A percentile compares a stretch with the other conserved stretches of the same genome.
Conservation (phyloP, 2,329 filamentous ascomycete species). For the Fusarium sarcochroum region DNA sequence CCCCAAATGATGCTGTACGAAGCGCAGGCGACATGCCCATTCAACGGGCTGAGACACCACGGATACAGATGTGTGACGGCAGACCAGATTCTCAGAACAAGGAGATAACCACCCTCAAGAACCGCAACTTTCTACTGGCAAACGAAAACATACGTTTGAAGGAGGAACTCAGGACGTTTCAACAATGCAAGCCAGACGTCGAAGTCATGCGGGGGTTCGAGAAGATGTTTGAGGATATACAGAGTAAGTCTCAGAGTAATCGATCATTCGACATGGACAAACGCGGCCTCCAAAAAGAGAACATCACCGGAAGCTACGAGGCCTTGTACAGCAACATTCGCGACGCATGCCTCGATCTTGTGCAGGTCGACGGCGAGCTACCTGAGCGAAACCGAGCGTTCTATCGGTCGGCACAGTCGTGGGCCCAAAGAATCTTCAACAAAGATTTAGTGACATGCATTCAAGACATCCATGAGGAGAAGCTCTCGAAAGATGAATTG, state of each 20-base stretch:
- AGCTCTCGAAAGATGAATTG: neutral
- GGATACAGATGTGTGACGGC: neutral
- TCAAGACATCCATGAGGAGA: fast-evolving
- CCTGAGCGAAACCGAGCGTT: neutral
- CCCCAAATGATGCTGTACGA: neutral
- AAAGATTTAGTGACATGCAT: neutral
- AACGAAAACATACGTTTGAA: neutral
- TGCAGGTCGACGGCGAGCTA: neutral
- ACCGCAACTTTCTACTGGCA: neutral
- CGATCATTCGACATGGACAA: neutral
- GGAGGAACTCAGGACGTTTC: neutral
- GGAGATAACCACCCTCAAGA: neutral
- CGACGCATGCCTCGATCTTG: neutral
- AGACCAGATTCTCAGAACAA: neutral
- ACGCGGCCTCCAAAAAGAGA: neutral
- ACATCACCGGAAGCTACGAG: neutral
- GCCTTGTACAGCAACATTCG: neutral
- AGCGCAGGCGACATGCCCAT: neutral
- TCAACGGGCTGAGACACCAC: neutral
- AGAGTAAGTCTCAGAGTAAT: neutral
- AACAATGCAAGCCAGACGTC: neutral
- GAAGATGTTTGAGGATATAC: too few relatives aligned
- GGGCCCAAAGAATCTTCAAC: neutral
- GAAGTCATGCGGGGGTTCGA: neutral
- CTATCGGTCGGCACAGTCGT: neutral